These are phyloP conservation scores for Lomentospora prolificans DNA, from an alignment of 2,329 filamentous ascomycete genomes.

Conservation along the genomic window DNA sequence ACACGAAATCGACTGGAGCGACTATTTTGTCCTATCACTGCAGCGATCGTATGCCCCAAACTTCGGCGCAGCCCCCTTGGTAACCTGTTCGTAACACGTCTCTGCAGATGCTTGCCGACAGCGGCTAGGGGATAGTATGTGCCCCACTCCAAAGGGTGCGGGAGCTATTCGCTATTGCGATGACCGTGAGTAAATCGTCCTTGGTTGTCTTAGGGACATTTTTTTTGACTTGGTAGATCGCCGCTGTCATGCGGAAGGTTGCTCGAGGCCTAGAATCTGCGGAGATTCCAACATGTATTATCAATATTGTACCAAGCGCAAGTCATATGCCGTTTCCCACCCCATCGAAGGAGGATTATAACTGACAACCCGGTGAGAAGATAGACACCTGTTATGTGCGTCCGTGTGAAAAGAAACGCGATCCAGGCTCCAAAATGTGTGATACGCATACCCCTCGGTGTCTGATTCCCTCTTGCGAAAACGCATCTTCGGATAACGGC, in stretches of 20 bases:
- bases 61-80: too few species aligned
- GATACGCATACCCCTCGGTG: constrained; percentile 12
- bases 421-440: constrained; percentile 10
- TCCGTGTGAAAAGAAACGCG: constrained; percentile 12
- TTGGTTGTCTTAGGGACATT: not conserved
- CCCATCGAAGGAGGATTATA: not conserved
- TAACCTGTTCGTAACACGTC: too few species aligned
- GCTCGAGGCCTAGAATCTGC: constrained; percentile 7
- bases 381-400: constrained; percentile 12
- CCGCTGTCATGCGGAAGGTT: constrained; percentile 11
- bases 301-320: constrained; percentile 13
- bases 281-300: constrained; percentile 10
- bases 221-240: constrained; percentile 7
- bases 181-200: constrained; percentile 11
- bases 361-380: not conserved
- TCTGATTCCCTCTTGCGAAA: constrained; percentile 12
- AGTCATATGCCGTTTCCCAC: not conserved
- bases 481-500: constrained; percentile 9
- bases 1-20: constrained; percentile 3
- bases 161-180: constrained; percentile 12
- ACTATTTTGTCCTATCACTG: constrained; percentile 11
- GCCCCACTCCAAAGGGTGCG: constrained; percentile 10
- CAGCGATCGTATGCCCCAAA: constrained; percentile 11
- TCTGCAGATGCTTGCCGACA: constrained; percentile 13
- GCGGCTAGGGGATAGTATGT: constrained; percentile 12